Evolutionary conservation across 116 monocot genomes (phyloP), one percentile per base, ranked within the genome.

Genomic region (Posidonia oceanica): DNA sequence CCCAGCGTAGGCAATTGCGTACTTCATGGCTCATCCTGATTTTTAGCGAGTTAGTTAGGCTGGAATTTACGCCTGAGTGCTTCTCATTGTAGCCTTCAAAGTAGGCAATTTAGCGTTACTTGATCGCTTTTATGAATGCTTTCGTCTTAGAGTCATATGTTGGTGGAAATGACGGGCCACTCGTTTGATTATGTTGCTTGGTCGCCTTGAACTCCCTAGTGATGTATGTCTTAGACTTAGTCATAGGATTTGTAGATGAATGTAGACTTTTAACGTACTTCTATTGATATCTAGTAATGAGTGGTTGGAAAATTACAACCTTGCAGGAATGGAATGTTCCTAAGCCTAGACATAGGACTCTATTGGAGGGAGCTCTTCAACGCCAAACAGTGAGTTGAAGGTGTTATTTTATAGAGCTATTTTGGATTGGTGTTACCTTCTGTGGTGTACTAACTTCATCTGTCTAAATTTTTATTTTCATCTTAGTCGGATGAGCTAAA

Each of bases 311-410:
- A 68, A 68, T 42, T 52, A 18, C 65, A 15, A 51, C 51, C 41
- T 14, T 71, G 69, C 80, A 96, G 96, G 96, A 96, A 77, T 91
- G 91, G 96, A 91, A 89, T 77, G 80, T 87, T 69, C 96, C 91
- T 56, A 91, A 91, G 72, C 89, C 96, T 17, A 83, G 73, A 71
- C 96, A 96, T 64, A 64, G 71, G 14, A 71, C 83, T 77, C 82
- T 96, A 67, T 38, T 91, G 76, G 81, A 81, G 38, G 87, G 71
- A 56, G 89, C 91, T 66, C 67, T 91, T 23, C 76, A 80, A 42
- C 77, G 79, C 4, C 57, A 75, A 66, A 80, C 77, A 57, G 79
- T 74, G 69, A 78, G 78, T 70, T 60, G 21, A 16, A 67, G 21
- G 67, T 67, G 18, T 39, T 52, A 51, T 23, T 36, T 17, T 59